Evolutionary conservation across 2,329 filamentous ascomycete genomes (phyloP).

Genomic region (Lecanicillium sp.): DNA sequence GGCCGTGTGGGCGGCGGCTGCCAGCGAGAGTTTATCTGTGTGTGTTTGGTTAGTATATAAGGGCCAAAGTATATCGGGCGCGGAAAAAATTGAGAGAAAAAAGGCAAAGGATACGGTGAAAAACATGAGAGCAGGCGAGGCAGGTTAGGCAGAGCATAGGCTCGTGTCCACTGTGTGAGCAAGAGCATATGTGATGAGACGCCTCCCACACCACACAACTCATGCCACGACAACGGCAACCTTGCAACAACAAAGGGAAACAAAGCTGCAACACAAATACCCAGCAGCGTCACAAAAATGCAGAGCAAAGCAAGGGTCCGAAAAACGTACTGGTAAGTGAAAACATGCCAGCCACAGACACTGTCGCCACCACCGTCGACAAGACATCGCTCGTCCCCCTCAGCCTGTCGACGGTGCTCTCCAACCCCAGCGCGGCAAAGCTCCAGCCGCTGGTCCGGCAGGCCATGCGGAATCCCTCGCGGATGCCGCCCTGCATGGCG

Average conservation of each 20-base stretch:
- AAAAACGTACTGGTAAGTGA: constrained; percentile 68
- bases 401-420: constrained; percentile 76
- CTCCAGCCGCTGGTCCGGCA: constrained; percentile 64
- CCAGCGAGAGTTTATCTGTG: constrained; percentile 70
- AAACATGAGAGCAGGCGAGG: too few relatives aligned
- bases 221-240: too few relatives aligned
- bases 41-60: constrained; percentile 24
- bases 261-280: too few relatives aligned
- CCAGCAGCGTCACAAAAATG: too few relatives aligned
- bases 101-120: too few relatives aligned
- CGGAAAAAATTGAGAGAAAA: too few relatives aligned
- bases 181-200: too few relatives aligned
- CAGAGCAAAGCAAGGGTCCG: neutral
- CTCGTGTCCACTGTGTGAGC: too few relatives aligned
- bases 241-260: too few relatives aligned
- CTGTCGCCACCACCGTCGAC: constrained; percentile 73
- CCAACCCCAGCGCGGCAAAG: constrained; percentile 68
- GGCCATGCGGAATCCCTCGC: constrained; percentile 72
- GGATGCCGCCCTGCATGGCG: constrained; percentile 66
- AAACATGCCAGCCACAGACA: constrained; percentile 80
- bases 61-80: too few relatives aligned
- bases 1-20: constrained; percentile 69
- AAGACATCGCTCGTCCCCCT: constrained; percentile 64
- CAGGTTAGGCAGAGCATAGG: too few relatives aligned
- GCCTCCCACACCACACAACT: too few relatives aligned